phyloP scores from a whole-genome alignment of 495 filamentous ascomycete genomes.

The Bacidia gigantensis region DNA sequence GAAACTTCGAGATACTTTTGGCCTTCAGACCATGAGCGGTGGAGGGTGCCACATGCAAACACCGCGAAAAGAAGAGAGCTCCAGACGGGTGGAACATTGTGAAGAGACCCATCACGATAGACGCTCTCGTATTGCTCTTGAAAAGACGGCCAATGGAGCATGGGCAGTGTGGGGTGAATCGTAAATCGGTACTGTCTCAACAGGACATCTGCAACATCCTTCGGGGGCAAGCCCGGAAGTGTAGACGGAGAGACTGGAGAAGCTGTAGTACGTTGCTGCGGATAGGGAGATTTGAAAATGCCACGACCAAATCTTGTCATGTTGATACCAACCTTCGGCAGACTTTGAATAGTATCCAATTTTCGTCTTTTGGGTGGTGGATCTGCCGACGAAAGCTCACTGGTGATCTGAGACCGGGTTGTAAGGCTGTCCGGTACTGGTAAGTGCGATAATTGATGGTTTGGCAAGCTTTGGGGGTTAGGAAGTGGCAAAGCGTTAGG shows the following conservation, averaged over 20 bases:
- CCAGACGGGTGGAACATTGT: slow-evolving; percentile 58
- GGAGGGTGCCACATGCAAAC: slow-evolving; percentile 73
- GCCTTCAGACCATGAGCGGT: slow-evolving; percentile 53
- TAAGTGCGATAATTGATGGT: slow-evolving; percentile 40
- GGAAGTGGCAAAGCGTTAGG: slow-evolving; percentile 9
- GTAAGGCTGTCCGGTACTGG: slow-evolving; percentile 36
- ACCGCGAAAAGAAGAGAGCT: slow-evolving; percentile 71
- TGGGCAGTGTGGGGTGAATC: slow-evolving; percentile 65
- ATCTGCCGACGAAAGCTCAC: not conserved
- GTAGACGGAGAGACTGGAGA: slow-evolving; percentile 38
- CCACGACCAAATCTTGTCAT: slow-evolving; percentile 61
- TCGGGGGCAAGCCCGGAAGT: slow-evolving; percentile 55
- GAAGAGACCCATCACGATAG: slow-evolving; percentile 49
- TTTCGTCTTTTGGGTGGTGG: slow-evolving; percentile 21
- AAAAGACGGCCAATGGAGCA: slow-evolving; percentile 85
- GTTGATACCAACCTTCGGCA: slow-evolving; percentile 57
- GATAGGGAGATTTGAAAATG: slow-evolving; percentile 68
- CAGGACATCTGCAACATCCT: slow-evolving; percentile 58
- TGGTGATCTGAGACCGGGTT: not conserved
- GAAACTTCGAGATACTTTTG: slow-evolving; percentile 59
- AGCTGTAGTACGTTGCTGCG: slow-evolving; percentile 44
- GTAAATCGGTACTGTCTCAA: slow-evolving; percentile 60
- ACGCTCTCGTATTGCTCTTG: slow-evolving; percentile 59
- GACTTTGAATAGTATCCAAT: slow-evolving; percentile 47
- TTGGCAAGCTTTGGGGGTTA: slow-evolving; percentile 30